Percentiles rank a stretch among this genome's conserved stretches.
phyloP scores from a whole-genome alignment of 2,329 filamentous ascomycete genomes.

The Colletotrichum nymphaeae region DNA sequence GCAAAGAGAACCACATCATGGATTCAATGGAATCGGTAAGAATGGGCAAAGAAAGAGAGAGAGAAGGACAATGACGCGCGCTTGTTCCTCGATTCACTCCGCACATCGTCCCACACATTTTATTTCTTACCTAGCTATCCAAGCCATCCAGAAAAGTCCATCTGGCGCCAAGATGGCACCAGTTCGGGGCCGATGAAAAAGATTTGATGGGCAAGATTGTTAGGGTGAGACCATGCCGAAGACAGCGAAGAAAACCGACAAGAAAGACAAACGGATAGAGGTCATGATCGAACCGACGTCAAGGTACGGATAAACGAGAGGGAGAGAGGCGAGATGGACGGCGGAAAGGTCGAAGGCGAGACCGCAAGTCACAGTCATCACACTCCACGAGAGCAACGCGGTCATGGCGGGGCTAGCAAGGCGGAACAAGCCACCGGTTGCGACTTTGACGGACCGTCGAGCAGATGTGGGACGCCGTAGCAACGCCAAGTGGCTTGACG shows the following conservation, averaged over 20 bases:
- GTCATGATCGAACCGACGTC: conserved; percentile 10
- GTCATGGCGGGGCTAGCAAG: conserved; percentile 22
- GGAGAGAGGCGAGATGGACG: neutral
- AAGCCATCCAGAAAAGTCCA: neutral
- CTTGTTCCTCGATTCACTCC: neutral
- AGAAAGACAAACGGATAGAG: neutral
- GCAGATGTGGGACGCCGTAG: neutral
- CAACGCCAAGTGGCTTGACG: conserved; percentile 10
- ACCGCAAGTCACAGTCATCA: neutral
- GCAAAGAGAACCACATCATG: neutral
- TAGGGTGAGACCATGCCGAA: conserved; percentile 19
- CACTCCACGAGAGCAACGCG: conserved; percentile 19
- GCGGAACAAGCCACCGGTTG: conserved; percentile 13
- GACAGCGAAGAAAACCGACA: conserved; percentile 12
- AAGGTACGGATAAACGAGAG: neutral
- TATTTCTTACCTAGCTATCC: neutral
- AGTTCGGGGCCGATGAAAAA: neutral
- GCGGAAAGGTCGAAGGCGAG: neutral
- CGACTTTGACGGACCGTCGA: conserved; percentile 15
- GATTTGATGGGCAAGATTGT: neutral
- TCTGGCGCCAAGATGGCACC: conserved; percentile 1
- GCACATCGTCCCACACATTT: neutral
- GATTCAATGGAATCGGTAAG: too few species aligned
- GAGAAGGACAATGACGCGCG: conserved; percentile 1
- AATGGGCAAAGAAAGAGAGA: neutral